Percentiles rank a stretch among this genome's conserved stretches.
These are phyloP conservation scores for Acer yangbiense DNA, from an alignment of 345 rosid species.

Conservation along the genomic window DNA sequence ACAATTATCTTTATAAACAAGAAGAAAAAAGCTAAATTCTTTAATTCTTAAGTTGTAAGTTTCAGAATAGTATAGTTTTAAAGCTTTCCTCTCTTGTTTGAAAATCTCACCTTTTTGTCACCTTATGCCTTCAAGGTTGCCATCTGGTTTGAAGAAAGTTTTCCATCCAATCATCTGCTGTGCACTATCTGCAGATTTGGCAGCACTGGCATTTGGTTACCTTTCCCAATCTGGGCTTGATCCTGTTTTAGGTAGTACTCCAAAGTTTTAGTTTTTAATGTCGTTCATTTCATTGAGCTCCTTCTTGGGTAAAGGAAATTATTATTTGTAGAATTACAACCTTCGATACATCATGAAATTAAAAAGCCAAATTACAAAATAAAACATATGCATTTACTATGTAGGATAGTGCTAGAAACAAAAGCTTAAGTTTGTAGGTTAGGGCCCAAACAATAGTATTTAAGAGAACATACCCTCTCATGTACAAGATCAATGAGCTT, in stretches of 20 bases:
- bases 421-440: not conserved
- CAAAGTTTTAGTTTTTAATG: not conserved
- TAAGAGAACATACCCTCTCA: not conserved
- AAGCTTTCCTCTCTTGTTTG: not conserved
- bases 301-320: not conserved
- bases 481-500: not conserved
- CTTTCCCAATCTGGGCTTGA: conserved; percentile 76
- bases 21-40: not conserved
- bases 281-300: not conserved
- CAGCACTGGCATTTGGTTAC: conserved; percentile 82
- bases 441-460: not conserved
- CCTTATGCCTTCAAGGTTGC: conserved; percentile 58
- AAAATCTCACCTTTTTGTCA: not conserved
- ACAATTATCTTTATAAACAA: not conserved
- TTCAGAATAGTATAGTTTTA: not conserved
- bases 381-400: not conserved
- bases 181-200: conserved; percentile 76
- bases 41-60: not conserved
- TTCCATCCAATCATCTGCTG: conserved; percentile 93
- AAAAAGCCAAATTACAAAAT: not conserved
- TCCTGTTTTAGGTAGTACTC: conserved; percentile 72
- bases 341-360: not conserved
- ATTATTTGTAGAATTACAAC: not conserved
- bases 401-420: not conserved
- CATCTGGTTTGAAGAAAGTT: conserved; percentile 66